These are phyloP conservation scores for Xylaria scruposa DNA, from an alignment of 495 filamentous ascomycete species.

Conservation along the genomic window DNA sequence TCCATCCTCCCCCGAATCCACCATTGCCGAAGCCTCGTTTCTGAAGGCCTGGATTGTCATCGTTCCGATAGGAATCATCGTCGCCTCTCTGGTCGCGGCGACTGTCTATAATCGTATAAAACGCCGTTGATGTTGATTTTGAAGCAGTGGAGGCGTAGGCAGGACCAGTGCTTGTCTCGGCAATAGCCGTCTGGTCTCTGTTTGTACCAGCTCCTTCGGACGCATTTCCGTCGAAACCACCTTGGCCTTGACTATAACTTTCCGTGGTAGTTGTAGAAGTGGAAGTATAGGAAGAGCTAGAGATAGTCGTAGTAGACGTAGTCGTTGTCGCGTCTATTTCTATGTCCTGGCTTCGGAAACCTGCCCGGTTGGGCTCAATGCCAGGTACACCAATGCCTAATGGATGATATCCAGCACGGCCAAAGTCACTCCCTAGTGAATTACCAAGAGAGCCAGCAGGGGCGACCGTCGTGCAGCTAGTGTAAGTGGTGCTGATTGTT, in stretches of 20 bases:
- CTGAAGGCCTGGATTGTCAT: background rate
- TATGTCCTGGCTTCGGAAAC: background rate
- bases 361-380: background rate
- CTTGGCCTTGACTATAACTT: background rate
- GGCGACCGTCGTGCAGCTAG: background rate
- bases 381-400: background rate
- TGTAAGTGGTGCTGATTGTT: background rate
- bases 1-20: constrained; percentile 12
- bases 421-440: background rate
- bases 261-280: background rate
- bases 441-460: background rate
- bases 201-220: background rate
- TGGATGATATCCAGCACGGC: background rate
- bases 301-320: background rate
- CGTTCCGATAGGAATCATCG: background rate
- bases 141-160: background rate
- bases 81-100: background rate
- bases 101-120: background rate
- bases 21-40: constrained; percentile 5
- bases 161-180: background rate
- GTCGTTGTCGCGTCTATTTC: background rate
- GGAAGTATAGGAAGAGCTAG: background rate
- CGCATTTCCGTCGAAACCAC: background rate
- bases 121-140: background rate
- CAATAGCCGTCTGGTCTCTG: background rate